phyloP scores from a whole-genome alignment of 208 protist species.

The Trypanosoma mega region DNA sequence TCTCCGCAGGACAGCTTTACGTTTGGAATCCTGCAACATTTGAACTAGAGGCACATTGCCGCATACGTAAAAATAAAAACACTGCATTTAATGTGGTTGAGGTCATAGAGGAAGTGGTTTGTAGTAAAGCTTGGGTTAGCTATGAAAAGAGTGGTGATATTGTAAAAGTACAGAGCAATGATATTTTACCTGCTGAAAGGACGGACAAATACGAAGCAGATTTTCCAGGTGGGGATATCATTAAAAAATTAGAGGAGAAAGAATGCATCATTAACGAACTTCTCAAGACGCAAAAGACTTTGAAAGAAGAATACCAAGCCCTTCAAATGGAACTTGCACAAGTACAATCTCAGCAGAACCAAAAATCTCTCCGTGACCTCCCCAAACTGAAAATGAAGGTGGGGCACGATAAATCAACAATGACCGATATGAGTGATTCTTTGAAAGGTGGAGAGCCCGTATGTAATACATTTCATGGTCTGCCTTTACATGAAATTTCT shows the following conservation, averaged over 20 bases:
- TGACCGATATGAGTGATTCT: too few relatives aligned
- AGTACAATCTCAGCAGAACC: conserved; percentile 1
- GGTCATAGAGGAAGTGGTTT: conserved; percentile 5
- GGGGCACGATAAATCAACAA: not conserved
- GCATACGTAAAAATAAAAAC: not conserved
- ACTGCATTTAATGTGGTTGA: conserved; percentile 5
- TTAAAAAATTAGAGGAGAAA: conserved; percentile 5
- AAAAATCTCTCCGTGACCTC: not conserved
- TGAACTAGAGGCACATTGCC: conserved; percentile 18
- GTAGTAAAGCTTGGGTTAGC: conserved; percentile 12
- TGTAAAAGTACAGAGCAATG: conserved; percentile 5
- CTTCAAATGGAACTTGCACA: conserved; percentile 3
- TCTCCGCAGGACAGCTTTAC: conserved; percentile 15
- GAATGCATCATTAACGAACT: conserved; percentile 14
- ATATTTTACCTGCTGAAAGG: conserved; percentile 3
- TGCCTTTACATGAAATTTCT: too few relatives aligned
- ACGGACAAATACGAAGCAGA: not conserved
- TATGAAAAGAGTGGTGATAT: conserved; percentile 7
- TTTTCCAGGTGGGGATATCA: not conserved
- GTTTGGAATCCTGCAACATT: conserved; percentile 22
- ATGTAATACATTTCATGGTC: too few relatives aligned
- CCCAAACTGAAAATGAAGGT: not conserved
- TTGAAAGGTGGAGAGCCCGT: too few relatives aligned
- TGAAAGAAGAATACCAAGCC: conserved; percentile 1
- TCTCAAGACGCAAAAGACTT: conserved; percentile 10